Percentiles rank a stretch among this genome's conserved stretches.
Evolutionary conservation across 202 grass and related monocot species (phyloP).

Genomic region (Cymbopogon flexuosus): DNA sequence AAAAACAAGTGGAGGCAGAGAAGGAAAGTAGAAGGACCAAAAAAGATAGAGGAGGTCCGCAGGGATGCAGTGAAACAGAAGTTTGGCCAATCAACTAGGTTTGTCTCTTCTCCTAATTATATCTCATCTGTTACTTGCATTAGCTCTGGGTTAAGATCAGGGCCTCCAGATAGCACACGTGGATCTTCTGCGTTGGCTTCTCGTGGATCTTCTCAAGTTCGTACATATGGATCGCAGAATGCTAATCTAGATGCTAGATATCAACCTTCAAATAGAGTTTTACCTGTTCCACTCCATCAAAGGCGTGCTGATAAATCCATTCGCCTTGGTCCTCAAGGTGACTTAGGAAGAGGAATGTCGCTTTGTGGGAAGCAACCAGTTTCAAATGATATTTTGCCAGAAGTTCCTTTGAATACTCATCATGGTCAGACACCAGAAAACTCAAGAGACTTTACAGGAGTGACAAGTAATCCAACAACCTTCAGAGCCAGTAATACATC

Average conservation of each 20-base stretch:
- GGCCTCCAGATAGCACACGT: conserved; percentile 15
- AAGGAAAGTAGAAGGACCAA: conserved; percentile 89
- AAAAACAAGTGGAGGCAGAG: conserved; percentile 85
- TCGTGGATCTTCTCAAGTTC: conserved; percentile 44
- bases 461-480: conserved; percentile 10
- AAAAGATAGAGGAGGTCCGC: conserved; percentile 91
- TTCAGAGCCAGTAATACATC: conserved; percentile 9
- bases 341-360: conserved; percentile 62
- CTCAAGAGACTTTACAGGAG: conserved; percentile 11
- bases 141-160: conserved; percentile 23
- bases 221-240: conserved; percentile 54
- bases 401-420: conserved; percentile 32
- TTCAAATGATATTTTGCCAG: conserved; percentile 35
- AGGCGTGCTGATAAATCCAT: conserved; percentile 60
- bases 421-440: conserved; percentile 29
- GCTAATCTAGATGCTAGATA: conserved; percentile 46
- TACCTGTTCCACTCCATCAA: conserved; percentile 50
- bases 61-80: conserved; percentile 73
- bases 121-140: conserved; percentile 21
- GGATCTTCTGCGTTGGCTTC: conserved; percentile 30
- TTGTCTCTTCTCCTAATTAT: conserved; percentile 35
- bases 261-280: conserved; percentile 49
- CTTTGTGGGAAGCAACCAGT: conserved; percentile 47
- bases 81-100: conserved; percentile 59
- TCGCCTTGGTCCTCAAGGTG: conserved; percentile 65